These are phyloP conservation scores for Pyricularia pennisetigena DNA, from an alignment of 2,329 filamentous ascomycete genomes.

Conservation along the genomic window DNA sequence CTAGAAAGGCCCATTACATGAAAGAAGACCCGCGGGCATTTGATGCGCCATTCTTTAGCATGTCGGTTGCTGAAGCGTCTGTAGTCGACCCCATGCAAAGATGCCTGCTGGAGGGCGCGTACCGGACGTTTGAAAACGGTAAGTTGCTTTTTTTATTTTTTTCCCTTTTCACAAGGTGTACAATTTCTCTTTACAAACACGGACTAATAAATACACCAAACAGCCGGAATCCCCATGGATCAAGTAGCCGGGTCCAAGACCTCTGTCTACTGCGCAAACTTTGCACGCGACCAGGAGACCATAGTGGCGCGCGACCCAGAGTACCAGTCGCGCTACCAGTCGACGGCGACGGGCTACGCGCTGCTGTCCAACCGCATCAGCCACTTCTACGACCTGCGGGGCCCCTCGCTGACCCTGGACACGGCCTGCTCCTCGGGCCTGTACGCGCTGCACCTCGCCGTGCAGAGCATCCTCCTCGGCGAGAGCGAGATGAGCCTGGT, in stretches of 20 bases:
- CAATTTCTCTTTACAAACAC: too few species aligned
- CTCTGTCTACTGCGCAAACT: conserved; percentile 21
- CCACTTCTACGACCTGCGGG: conserved; percentile 23
- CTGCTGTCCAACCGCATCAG: conserved; percentile 24
- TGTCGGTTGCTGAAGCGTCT: conserved; percentile 19
- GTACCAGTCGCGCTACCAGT: conserved; percentile 12
- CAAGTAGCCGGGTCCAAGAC: conserved; percentile 17
- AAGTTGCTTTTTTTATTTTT: too few species aligned
- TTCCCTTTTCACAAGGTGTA: too few species aligned
- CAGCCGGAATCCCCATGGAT: conserved; percentile 17
- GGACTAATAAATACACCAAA: too few species aligned
- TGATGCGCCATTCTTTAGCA: conserved; percentile 25
- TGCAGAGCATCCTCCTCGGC: conserved; percentile 28
- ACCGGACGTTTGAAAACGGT: conserved; percentile 22
- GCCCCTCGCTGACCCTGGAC: conserved; percentile 24
- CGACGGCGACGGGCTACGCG: conserved; percentile 16
- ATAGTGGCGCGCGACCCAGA: conserved; percentile 14
- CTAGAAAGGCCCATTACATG: conserved; percentile 17
- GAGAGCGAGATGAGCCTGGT: conserved; percentile 25
- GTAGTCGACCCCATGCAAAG: conserved; percentile 23
- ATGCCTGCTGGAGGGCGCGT: conserved; percentile 21
- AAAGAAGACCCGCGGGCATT: conserved; percentile 21
- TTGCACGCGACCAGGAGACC: conserved; percentile 14
- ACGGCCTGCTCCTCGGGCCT: conserved; percentile 28
- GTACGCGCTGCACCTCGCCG: conserved; percentile 12